Percentiles rank a stretch among this genome's conserved stretches.
These are phyloP conservation scores for Curvularia sp. DNA, from an alignment of 2,329 filamentous ascomycete genomes.

Conservation along the genomic window DNA sequence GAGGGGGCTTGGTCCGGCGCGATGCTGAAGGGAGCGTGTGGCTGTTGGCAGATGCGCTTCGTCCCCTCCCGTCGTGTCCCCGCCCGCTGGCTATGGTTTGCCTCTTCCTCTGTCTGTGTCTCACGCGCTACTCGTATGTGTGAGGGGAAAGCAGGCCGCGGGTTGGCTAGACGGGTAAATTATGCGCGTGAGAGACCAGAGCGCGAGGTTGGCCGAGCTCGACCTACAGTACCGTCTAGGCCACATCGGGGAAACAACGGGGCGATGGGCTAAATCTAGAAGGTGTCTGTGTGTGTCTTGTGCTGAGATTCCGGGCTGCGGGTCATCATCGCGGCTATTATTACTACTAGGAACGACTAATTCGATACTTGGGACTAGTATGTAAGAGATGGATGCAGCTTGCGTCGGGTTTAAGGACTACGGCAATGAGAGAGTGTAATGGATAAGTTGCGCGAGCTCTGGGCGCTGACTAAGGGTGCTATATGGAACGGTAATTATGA, in stretches of 20 bases:
- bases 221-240: neutral
- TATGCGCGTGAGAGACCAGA: neutral
- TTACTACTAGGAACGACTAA: too few species aligned
- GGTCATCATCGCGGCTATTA: neutral
- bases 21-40: too few species aligned
- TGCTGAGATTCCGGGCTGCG: neutral
- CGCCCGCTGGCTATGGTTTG: neutral
- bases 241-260: neutral
- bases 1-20: too few species aligned
- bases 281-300: neutral
- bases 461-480: neutral
- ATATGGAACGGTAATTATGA: neutral
- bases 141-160: too few species aligned
- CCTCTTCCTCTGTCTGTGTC: neutral
- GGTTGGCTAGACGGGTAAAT: slow-evolving; percentile 2
- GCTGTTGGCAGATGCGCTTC: neutral
- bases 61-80: neutral
- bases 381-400: too few species aligned
- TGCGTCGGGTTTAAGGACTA: too few species aligned
- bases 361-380: too few species aligned
- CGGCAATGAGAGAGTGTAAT: neutral
- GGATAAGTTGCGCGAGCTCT: neutral
- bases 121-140: neutral
- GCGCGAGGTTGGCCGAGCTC: neutral
- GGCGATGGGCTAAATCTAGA: neutral